Conservation (phyloP, 305 asterid species). For the Lippia alba region DNA sequence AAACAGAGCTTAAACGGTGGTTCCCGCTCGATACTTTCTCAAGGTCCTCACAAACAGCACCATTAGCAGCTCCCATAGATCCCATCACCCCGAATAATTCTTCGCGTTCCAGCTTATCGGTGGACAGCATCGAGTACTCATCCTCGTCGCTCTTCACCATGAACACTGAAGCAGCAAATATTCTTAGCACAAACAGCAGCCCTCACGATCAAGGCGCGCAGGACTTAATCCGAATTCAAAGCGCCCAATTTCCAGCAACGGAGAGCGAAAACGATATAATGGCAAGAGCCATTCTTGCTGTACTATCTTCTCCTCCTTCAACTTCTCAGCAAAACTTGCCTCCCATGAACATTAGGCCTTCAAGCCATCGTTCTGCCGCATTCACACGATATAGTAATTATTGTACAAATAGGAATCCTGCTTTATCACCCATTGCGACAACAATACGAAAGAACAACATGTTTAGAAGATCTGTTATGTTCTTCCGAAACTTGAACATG, state of each 20-base stretch:
- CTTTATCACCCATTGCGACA: constrained; percentile 4
- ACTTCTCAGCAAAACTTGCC: constrained; percentile 31
- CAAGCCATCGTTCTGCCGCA: constrained; percentile 33
- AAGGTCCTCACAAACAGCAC: not conserved
- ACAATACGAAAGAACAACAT: constrained; percentile 36
- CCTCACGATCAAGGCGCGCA: constrained; percentile 32
- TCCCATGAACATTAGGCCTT: not conserved
- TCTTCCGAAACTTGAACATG: constrained; percentile 41
- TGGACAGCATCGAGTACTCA: constrained; percentile 48
- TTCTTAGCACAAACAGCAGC: constrained; percentile 6
- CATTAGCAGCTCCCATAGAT: constrained; percentile 4
- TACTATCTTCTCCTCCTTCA: constrained; percentile 41
- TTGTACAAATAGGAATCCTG: constrained; percentile 38
- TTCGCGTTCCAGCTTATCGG: constrained; percentile 45
- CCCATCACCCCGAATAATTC: constrained; percentile 42
- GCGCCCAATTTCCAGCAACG: constrained; percentile 41
- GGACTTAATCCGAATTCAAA: constrained; percentile 33
- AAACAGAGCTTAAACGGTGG: constrained; percentile 43
- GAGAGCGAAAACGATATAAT: constrained; percentile 51
- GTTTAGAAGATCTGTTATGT: constrained; percentile 43
- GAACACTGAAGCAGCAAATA: constrained; percentile 25
- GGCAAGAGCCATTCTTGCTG: constrained; percentile 52
- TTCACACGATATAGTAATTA: constrained; percentile 26
- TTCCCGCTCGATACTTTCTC: constrained; percentile 39
- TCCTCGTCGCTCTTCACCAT: constrained; percentile 36